Evolutionary conservation across 805 yeast genomes (phyloP), one percentile per base, ranked within the genome.

Genomic region (Clavispora fructus): DNA sequence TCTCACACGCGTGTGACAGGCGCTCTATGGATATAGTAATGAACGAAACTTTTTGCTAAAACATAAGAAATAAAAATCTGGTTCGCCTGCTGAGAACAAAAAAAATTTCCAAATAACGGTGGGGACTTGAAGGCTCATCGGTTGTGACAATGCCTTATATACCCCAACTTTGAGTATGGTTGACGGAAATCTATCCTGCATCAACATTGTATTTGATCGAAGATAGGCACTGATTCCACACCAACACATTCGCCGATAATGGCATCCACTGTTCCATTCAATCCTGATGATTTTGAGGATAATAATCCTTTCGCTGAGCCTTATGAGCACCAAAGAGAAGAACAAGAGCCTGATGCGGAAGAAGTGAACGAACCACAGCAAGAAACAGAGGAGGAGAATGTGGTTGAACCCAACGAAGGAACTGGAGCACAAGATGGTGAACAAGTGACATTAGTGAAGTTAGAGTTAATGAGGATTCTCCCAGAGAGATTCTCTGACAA

Each of bases 401-500:
- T 19, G 10, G n/a, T 26, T 1, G 41, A 31, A 11, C 33, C 30
- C 9, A 23, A 41, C 10, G 23, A 2, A 10, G 33, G n/a, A 7
- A 12, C 32, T 8, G 42, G 38, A 1, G 13, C 26, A 6, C 19
- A 35, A 8, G 37, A 13, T 8, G 28, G 23, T 9, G 43, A 31
- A 2, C 19, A 17, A 19, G 31, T 11, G 13, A 16, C 47, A 29
- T 64, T 75, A 8, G 63, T 72, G 1, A 69, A 65, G 16, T 61
- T 61, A 7, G 81, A 77, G 46, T 53, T 78, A 33, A 69, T 70
- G 45, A 67, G 62, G 51, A 67, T 74, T 42, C 49, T 79, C 11
- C 84, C 84, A 1, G 84, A 79, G 53, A 58, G 83, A 51, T 67
- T 70, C 49, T 65, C 73, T 42, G 63, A 62, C 27, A 63, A 66